phyloP scores from a whole-genome alignment of 225 moss, liverwort and hornwort species.

The Polytrichum formosum region DNA sequence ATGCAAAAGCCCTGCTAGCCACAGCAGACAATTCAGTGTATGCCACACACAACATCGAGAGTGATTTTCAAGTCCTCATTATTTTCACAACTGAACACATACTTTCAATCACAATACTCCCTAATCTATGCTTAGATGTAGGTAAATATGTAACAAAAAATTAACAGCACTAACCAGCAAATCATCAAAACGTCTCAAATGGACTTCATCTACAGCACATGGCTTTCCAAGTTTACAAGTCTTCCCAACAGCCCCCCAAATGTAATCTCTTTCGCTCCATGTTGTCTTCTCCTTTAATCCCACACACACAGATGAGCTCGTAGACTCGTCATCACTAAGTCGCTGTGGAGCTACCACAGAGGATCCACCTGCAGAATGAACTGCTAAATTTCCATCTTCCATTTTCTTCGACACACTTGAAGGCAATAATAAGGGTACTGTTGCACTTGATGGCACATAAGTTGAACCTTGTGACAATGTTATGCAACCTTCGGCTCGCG shows the following conservation, averaged over 20 bases:
- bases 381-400: neutral
- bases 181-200: conserved; percentile 90
- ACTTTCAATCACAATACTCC: too few species aligned
- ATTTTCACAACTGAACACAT: too few species aligned
- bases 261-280: conserved; percentile 43
- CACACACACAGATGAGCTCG: conserved; percentile 21
- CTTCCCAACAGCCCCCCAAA: conserved; percentile 42
- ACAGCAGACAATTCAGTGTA: too few species aligned
- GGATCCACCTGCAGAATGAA: neutral
- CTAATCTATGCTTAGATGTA: too few species aligned
- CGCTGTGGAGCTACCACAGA: neutral
- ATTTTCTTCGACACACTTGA: neutral
- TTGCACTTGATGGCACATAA: conserved; percentile 14
- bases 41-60: too few species aligned
- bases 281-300: conserved; percentile 35
- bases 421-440: neutral
- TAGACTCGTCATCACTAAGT: neutral
- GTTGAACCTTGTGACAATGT: conserved; percentile 18
- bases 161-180: conserved; percentile 47
- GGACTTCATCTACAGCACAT: conserved; percentile 90
- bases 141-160: neutral
- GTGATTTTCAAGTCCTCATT: too few species aligned
- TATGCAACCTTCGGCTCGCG: conserved; percentile 62
- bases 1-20: too few species aligned
- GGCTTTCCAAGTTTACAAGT: conserved; percentile 60